Conservation (phyloP, 2,329 filamentous ascomycete species). For the Fusarium circinatum region DNA sequence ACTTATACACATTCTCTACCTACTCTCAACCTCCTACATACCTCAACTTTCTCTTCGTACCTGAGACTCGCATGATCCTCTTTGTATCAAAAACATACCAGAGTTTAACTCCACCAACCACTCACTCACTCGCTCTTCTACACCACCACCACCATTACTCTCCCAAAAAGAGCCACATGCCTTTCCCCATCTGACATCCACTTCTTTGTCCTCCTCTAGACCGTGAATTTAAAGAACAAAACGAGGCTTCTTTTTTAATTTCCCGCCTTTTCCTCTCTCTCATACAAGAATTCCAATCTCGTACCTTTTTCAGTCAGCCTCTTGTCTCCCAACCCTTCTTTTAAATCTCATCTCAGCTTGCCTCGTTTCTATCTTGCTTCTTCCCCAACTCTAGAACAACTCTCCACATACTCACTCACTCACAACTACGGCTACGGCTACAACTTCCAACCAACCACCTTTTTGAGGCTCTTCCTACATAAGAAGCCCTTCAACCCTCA, state of each 20-base stretch:
- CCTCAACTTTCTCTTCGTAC: constrained; percentile 1
- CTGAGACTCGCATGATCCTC: constrained; percentile 4
- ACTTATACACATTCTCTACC: neutral
- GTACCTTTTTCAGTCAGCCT: constrained; percentile 14
- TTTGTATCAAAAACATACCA: constrained; percentile 34
- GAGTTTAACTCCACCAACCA: constrained; percentile 18
- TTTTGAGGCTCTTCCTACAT: neutral
- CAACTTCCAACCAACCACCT: neutral
- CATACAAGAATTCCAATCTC: constrained; percentile 12
- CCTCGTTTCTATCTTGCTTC: constrained; percentile 13
- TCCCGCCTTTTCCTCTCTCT: constrained; percentile 6
- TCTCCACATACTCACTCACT: neutral
- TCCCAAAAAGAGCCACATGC: constrained; percentile 14
- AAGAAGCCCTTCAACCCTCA: neutral
- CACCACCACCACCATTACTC: neutral
- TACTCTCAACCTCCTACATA: constrained; percentile 17
- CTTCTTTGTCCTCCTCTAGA: constrained; percentile 20
- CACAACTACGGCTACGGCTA: neutral
- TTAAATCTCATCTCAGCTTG: constrained; percentile 8
- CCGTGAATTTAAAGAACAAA: constrained; percentile 15
- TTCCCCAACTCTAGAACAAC: constrained; percentile 11
- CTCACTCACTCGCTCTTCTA: neutral
- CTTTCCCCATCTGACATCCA: constrained; percentile 5
- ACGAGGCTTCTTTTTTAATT: constrained; percentile 14
- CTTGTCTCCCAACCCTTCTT: constrained; percentile 10